These are phyloP conservation scores for Teunomyces panamensis DNA, from an alignment of 805 yeast species.

Conservation along the genomic window DNA sequence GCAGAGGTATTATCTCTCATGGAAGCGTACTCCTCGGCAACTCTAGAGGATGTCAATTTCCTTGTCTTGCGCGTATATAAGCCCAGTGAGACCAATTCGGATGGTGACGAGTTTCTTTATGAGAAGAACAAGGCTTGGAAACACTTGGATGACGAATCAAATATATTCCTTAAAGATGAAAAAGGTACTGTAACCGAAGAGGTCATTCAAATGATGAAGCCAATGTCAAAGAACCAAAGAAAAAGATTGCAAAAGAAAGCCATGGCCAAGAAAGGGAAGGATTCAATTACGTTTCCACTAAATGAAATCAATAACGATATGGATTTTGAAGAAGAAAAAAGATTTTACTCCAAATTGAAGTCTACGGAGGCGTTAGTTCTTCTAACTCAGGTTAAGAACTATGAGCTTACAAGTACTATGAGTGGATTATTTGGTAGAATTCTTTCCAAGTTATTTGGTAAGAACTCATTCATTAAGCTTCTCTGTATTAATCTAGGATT, in stretches of 20 bases:
- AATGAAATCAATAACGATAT: neutral
- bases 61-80: neutral
- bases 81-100: neutral
- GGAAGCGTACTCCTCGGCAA: neutral
- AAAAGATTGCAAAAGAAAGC: neutral
- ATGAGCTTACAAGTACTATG: slow-evolving; percentile 36
- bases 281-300: neutral
- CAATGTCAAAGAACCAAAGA: slow-evolving; percentile 2
- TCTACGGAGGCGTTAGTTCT: slow-evolving; percentile 41
- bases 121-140: neutral
- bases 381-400: slow-evolving; percentile 32
- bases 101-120: neutral
- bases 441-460: slow-evolving; percentile 25
- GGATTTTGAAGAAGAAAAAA: neutral
- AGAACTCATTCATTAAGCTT: slow-evolving; percentile 24
- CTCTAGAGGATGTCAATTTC: neutral
- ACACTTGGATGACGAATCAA: neutral
- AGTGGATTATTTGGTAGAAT: slow-evolving; percentile 21
- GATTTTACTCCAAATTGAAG: slow-evolving; percentile 30
- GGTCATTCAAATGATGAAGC: neutral
- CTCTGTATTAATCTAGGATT: slow-evolving; percentile 38
- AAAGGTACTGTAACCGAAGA: neutral
- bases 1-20: slow-evolving; percentile 1
- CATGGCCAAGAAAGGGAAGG: neutral
- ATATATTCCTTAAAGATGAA: neutral